A percentile compares a stretch with the other conserved stretches of the same genome.
Conservation (phyloP, 805 yeast species). For the Vanderwaltozyma tropicalis region DNA sequence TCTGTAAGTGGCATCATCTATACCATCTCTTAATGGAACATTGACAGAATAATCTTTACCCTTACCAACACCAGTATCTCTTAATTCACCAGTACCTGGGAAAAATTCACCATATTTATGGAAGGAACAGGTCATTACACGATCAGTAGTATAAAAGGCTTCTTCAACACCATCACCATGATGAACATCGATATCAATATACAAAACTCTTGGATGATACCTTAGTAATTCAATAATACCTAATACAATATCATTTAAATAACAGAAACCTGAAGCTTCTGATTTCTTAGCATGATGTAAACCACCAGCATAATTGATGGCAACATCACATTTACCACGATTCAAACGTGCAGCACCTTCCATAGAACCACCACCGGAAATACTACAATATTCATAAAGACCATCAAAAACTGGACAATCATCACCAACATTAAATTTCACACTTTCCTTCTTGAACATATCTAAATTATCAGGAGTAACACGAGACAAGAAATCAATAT, state of each 20-base stretch:
- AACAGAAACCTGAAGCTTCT: conserved; percentile 93
- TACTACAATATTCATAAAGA: conserved; percentile 77
- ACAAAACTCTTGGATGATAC: conserved; percentile 85
- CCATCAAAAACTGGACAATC: conserved; percentile 96
- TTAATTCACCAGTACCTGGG: conserved; percentile 93
- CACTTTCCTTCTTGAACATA: conserved; percentile 76
- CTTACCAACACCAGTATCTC: conserved; percentile 79
- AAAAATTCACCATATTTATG: conserved; percentile 94
- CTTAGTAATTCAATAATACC: conserved; percentile 77
- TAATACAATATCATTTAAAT: conserved; percentile 85
- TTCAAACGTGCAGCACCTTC: conserved; percentile 84
- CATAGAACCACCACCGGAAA: conserved; percentile 87
- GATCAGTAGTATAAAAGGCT: conserved; percentile 87
- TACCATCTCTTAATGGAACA: conserved; percentile 90
- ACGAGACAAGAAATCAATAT: conserved; percentile 80
- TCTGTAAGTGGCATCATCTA: conserved; percentile 81
- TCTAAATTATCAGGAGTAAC: conserved; percentile 90
- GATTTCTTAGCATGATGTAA: conserved; percentile 91
- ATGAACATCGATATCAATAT: conserved; percentile 89
- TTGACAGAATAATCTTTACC: conserved; percentile 85
- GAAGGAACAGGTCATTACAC: conserved; percentile 94
- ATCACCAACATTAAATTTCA: conserved; percentile 83
- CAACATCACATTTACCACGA: conserved; percentile 82
- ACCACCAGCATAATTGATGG: conserved; percentile 95
- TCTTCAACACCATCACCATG: conserved; percentile 99